Base-by-base conservation (phyloP, 352 stramenopile genomes). In the Pythium rishiriense region DNA sequence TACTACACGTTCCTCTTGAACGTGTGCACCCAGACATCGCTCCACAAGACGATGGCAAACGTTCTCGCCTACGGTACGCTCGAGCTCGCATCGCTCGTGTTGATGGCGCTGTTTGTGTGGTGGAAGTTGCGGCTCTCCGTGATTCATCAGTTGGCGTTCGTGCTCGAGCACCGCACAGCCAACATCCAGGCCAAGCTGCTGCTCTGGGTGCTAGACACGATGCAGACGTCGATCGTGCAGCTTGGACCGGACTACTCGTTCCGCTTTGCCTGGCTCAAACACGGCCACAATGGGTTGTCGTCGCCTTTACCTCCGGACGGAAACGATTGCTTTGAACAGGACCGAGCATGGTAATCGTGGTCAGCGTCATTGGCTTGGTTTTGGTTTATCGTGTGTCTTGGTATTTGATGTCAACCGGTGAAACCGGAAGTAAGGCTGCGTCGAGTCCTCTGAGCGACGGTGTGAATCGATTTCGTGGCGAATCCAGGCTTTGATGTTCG, bases 1-100 rank as follows among this genome's bases (percentile, higher is more conserved):
- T 78, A 71, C 24, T 69, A 79, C 48, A 43, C 63, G 9, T 64
- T 77, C 19, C 39, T 76, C 28, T 15, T 33, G 12, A 24, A 21
- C 7, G 24, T 26, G 31, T 57, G 11, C 2, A 42, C 24, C 6
- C 33, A 37, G 17, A 17, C 24, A 31, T 62, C 43, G 4, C 58
- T 56, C 5, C 14, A 17, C 15, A 1, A 15, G 28, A 48, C 35
- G 11, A 33, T 55, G 2, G 4, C 4, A 0, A 68, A 56, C 25
- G 47, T 68, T 7, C n/a, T 46, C 4, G 1, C 54, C 24, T 69
- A 64, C 22, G 49, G 35, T 8, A 37, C 41, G 29, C 54, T 69
- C 15, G 49, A 69, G 39, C 26, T 60, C 8, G 4, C 25, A 0
- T 64, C 63, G 3, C 19, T 64, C 2, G 26, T 60, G 1, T 14